Evolutionary conservation across 2,329 filamentous ascomycete genomes (phyloP).

Genomic region (Fusarium sp.): DNA sequence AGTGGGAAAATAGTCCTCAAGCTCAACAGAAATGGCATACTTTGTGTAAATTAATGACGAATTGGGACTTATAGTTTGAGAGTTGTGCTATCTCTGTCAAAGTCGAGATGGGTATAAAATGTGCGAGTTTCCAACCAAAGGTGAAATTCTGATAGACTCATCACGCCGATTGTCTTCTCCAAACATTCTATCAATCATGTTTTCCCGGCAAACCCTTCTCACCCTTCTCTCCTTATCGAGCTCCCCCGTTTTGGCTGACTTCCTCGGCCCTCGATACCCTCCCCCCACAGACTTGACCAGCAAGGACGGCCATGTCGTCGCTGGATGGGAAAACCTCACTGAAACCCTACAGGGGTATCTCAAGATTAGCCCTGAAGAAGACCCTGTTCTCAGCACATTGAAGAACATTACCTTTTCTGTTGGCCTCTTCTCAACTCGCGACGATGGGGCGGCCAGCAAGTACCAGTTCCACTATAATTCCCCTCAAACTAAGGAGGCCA

Average conservation of each 20-base stretch:
- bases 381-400: background rate
- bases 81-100: background rate
- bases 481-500: background rate
- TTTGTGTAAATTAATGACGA: background rate
- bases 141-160: background rate
- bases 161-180: no score
- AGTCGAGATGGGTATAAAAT: background rate
- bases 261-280: slow-evolving; percentile 18
- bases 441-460: slow-evolving; percentile 2
- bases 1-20: background rate
- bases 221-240: background rate
- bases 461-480: slow-evolving; percentile 26
- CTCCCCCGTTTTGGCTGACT: background rate
- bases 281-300: slow-evolving; percentile 12
- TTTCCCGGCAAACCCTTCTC: background rate
- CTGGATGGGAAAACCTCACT: slow-evolving; percentile 3
- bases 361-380: background rate
- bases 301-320: slow-evolving; percentile 5
- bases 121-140: background rate
- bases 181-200: background rate
- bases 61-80: background rate
- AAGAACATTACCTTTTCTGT: slow-evolving; percentile 25
- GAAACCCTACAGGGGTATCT: background rate
- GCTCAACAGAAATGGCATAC: background rate
- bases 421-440: slow-evolving; percentile 24